A percentile compares a stretch with the other conserved stretches of the same genome.
Conservation (phyloP, 805 yeast species). For the Monosporozyma yasuniensis region DNA sequence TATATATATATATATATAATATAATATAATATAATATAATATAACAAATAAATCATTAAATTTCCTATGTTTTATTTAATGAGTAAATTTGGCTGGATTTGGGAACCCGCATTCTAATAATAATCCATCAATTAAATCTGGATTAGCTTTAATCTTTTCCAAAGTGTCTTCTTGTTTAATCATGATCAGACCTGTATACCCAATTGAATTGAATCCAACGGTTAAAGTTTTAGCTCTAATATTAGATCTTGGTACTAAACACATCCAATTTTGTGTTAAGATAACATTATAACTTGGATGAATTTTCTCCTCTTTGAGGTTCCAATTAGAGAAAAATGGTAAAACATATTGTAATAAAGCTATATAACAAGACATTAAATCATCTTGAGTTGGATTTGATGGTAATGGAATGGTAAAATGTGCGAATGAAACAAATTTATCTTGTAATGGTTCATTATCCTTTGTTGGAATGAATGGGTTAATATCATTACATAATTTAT, state of each 20-base stretch:
- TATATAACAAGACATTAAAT: constrained; percentile 57
- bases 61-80: too few species aligned
- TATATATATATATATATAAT: neutral
- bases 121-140: constrained; percentile 35
- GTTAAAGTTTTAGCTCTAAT: constrained; percentile 42
- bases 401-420: constrained; percentile 59
- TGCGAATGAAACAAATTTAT: constrained; percentile 60
- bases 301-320: too few species aligned
- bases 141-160: constrained; percentile 40
- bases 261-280: constrained; percentile 73
- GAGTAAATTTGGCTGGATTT: constrained; percentile 15
- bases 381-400: neutral
- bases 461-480: constrained; percentile 47
- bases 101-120: constrained; percentile 57
- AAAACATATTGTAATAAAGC: constrained; percentile 62
- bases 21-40: neutral
- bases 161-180: constrained; percentile 57
- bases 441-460: constrained; percentile 50
- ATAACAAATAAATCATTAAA: neutral
- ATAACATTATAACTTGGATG: constrained; percentile 64
- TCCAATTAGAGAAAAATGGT: constrained; percentile 49
- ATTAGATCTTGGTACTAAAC: constrained; percentile 68
- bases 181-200: constrained; percentile 65
- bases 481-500: constrained; percentile 32
- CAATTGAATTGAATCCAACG: constrained; percentile 68